phyloP scores from a whole-genome alignment of 2,329 filamentous ascomycete genomes.

The Ophiognomonia clavigignenti-juglandacearum region DNA sequence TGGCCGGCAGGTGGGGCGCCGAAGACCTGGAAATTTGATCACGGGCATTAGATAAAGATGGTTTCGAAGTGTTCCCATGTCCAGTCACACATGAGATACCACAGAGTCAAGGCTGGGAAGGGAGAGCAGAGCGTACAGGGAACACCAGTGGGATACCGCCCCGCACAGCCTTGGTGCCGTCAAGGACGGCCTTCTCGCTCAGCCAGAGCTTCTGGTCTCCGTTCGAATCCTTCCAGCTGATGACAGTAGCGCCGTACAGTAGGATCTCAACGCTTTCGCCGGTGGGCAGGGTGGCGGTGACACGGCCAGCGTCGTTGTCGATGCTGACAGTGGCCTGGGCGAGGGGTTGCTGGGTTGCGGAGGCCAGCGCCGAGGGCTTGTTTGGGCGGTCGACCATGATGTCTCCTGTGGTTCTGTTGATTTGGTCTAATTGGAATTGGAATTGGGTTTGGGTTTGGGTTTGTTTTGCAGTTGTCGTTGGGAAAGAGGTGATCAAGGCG shows the following conservation, averaged over 20 bases:
- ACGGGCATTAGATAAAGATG: neutral
- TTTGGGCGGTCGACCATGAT: slow-evolving; percentile 78
- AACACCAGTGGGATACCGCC: slow-evolving; percentile 93
- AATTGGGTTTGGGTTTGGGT: too few relatives aligned
- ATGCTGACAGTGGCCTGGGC: slow-evolving; percentile 74
- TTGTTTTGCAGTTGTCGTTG: too few relatives aligned
- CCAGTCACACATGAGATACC: neutral
- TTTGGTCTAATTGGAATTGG: too few relatives aligned
- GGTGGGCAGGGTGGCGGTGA: slow-evolving; percentile 76
- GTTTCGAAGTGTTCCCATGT: neutral
- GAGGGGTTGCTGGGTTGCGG: slow-evolving; percentile 62
- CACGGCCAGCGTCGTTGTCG: slow-evolving; percentile 63
- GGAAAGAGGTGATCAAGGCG: too few relatives aligned
- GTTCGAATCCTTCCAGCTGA: slow-evolving; percentile 82
- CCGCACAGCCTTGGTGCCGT: slow-evolving; percentile 84
- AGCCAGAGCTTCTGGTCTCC: slow-evolving; percentile 83
- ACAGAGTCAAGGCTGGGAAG: too few relatives aligned
- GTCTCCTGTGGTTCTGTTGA: slow-evolving; percentile 1
- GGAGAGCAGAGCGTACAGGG: slow-evolving; percentile 55
- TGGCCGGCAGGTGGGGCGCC: slow-evolving; percentile 74
- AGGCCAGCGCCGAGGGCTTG: slow-evolving; percentile 72
- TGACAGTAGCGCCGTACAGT: slow-evolving; percentile 87
- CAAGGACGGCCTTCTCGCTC: slow-evolving; percentile 72
- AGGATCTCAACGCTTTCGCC: slow-evolving; percentile 83
- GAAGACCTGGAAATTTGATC: slow-evolving; percentile 63